Evolutionary conservation across 257 asterid species (phyloP).

Genomic region (Leptodermis oblonga): DNA sequence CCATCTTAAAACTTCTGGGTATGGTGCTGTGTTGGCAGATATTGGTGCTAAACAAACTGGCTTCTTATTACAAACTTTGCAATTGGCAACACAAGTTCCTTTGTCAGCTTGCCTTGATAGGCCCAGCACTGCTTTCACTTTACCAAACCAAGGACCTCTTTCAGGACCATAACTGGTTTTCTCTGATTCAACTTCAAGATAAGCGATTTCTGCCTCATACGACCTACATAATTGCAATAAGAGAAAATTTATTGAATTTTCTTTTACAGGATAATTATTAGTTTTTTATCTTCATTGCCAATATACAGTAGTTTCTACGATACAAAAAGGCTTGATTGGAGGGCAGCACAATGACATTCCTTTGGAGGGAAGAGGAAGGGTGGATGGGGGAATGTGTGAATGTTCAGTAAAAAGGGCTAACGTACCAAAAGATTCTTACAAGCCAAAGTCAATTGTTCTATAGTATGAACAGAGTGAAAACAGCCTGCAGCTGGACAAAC

Average conservation of each 20-base stretch:
- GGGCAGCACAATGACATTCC: not conserved
- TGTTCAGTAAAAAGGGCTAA: too few relatives aligned
- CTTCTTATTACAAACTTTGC: too few relatives aligned
- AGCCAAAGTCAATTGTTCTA: not conserved
- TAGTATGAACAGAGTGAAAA: too few relatives aligned
- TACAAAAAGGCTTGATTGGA: too few relatives aligned
- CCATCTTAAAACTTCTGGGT: constrained; percentile 57
- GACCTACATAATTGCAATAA: constrained; percentile 53
- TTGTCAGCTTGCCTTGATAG: constrained; percentile 40
- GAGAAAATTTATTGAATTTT: too few relatives aligned
- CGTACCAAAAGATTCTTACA: too few relatives aligned
- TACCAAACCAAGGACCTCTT: constrained; percentile 32
- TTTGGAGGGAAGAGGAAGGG: too few relatives aligned
- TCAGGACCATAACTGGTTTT: constrained; percentile 30
- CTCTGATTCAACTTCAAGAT: constrained; percentile 63
- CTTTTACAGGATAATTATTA: too few relatives aligned
- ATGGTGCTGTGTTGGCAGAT: constrained; percentile 27
- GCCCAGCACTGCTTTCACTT: constrained; percentile 35
- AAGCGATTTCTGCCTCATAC: constrained; percentile 88
- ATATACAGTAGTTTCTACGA: too few relatives aligned
- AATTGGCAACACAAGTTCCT: constrained; percentile 64
- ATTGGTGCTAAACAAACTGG: constrained; percentile 45
- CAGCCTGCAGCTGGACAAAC: constrained; percentile 44
- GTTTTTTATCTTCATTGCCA: too few relatives aligned
- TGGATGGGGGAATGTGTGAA: too few relatives aligned